These are phyloP conservation scores for Solanum medicagineum DNA, from an alignment of 257 asterid genomes.

Conservation along the genomic window DNA sequence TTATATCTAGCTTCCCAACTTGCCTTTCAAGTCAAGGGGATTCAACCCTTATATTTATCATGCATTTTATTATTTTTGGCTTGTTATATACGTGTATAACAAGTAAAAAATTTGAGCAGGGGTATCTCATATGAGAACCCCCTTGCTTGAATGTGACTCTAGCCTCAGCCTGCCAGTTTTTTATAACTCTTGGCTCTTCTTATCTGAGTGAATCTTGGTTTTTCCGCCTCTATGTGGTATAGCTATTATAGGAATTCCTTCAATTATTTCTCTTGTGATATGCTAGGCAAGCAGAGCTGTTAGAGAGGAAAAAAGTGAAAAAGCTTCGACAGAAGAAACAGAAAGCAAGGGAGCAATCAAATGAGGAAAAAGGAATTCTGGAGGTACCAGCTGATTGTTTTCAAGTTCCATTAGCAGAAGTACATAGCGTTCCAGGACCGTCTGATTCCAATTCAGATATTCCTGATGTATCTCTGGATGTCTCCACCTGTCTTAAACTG, in stretches of 20 bases:
- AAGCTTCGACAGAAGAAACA: constrained; percentile 81
- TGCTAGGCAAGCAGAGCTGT: constrained; percentile 49
- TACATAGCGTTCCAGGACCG: constrained; percentile 25
- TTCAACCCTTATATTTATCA: background rate
- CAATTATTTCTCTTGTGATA: background rate
- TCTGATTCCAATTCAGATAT: background rate
- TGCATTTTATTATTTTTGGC: background rate
- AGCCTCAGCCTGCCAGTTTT: background rate
- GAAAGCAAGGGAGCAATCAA: constrained; percentile 40
- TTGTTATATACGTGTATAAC: background rate
- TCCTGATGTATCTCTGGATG: constrained; percentile 12
- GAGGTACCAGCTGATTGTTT: constrained; percentile 18
- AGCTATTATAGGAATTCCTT: background rate
- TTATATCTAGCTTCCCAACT: background rate
- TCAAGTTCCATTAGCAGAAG: constrained; percentile 36
- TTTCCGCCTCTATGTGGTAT: background rate
- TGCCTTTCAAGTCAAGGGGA: background rate
- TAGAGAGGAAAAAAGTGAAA: constrained; percentile 68
- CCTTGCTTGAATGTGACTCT: background rate
- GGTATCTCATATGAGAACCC: background rate
- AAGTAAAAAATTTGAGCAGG: background rate
- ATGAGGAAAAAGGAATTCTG: constrained; percentile 15
- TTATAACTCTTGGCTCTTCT: background rate
- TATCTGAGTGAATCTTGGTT: background rate
- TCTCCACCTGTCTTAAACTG: constrained; percentile 16